phyloP scores from a whole-genome alignment of 257 asterid species.

The Solanum ossicruentum region DNA sequence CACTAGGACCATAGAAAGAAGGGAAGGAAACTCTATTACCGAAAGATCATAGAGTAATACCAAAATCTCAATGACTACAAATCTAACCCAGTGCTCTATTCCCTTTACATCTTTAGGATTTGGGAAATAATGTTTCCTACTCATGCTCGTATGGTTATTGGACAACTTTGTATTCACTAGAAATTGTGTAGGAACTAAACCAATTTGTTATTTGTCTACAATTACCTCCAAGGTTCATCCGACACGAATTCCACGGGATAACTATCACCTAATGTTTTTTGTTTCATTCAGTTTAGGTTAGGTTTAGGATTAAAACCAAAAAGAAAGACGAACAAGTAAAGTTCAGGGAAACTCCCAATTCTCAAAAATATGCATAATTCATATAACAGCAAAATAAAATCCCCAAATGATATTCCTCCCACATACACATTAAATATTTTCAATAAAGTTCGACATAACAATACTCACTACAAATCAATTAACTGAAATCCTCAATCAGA shows the following conservation, averaged over 20 bases:
- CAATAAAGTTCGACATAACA: neutral
- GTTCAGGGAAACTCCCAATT: neutral
- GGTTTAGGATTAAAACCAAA: neutral
- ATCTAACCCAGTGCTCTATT: neutral
- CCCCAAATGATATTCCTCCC: neutral
- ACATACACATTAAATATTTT: neutral
- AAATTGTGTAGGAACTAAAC: neutral
- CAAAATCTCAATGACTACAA: neutral
- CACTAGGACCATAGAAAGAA: too few species aligned
- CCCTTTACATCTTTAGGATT: neutral
- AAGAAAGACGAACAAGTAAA: neutral
- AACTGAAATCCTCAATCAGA: neutral
- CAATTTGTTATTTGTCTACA: neutral
- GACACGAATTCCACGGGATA: neutral
- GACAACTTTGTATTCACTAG: neutral
- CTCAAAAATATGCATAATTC: neutral
- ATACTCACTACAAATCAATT: neutral
- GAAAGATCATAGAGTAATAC: too few species aligned
- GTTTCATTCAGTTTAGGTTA: neutral
- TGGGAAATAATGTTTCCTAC: neutral
- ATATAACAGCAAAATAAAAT: neutral
- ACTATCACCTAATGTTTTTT: neutral
- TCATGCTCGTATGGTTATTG: neutral
- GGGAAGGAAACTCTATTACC: too few species aligned
- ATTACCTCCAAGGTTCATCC: neutral